These are phyloP conservation scores for Psilocybe mexicana DNA, from an alignment of 1,284 basidiomycete species.

Conservation along the genomic window DNA sequence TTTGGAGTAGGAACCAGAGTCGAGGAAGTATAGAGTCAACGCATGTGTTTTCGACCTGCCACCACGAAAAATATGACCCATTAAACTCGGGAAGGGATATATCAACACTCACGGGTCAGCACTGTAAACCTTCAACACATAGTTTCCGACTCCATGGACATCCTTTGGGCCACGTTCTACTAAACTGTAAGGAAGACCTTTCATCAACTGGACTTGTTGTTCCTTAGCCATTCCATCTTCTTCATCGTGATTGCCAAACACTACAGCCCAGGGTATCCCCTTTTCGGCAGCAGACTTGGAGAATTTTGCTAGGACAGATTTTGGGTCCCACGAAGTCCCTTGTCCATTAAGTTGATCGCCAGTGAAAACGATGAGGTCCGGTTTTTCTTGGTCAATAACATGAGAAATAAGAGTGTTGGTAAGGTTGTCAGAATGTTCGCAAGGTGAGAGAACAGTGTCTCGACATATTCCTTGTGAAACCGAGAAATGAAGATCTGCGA, in stretches of 20 bases:
- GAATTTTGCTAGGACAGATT: conserved; percentile 87
- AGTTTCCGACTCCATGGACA: conserved; percentile 87
- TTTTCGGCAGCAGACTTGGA: conserved; percentile 75
- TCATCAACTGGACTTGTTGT: conserved; percentile 72
- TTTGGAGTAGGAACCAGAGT: conserved; percentile 79
- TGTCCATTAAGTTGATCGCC: conserved; percentile 91
- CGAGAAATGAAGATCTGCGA: conserved; percentile 89
- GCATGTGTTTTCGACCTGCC: conserved; percentile 82
- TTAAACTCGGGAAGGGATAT: conserved; percentile 8
- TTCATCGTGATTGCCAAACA: conserved; percentile 93
- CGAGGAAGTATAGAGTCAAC: conserved; percentile 90
- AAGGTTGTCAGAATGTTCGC: conserved; percentile 68
- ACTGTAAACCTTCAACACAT: conserved; percentile 74
- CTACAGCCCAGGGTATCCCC: conserved; percentile 83
- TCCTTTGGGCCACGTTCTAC: conserved; percentile 78
- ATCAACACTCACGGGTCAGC: conserved; percentile 63
- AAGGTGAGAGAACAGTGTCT: conserved; percentile 59
- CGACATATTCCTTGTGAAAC: conserved; percentile 72
- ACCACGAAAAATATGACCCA: conserved; percentile 5
- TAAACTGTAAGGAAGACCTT: conserved; percentile 83
- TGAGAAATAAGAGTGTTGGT: conserved; percentile 69
- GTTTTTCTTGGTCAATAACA: conserved; percentile 81
- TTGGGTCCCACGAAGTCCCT: conserved; percentile 83
- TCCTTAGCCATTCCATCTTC: conserved; percentile 67
- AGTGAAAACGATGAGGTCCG: conserved; percentile 87